Evolutionary conservation across 2,329 filamentous ascomycete species (phyloP).

Genomic region (Peltaster fructicola): DNA sequence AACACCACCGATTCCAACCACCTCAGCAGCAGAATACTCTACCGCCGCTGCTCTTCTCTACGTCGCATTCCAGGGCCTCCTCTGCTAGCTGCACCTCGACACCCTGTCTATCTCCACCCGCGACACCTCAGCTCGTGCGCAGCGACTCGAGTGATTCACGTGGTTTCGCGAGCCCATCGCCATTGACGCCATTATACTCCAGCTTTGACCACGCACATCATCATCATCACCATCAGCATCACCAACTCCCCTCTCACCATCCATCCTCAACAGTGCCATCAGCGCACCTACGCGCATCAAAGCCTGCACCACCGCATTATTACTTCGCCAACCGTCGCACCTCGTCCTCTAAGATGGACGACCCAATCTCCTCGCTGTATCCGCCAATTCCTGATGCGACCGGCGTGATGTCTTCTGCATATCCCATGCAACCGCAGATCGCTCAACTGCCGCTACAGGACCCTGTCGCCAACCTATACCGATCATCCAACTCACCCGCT

Average conservation of each 20-base stretch:
- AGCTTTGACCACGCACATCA: slow-evolving; percentile 14
- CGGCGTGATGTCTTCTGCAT: slow-evolving; percentile 14
- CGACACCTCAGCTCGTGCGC: slow-evolving; percentile 28
- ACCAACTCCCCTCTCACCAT: too few species aligned
- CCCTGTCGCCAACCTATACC: slow-evolving; percentile 7
- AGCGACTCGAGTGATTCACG: slow-evolving; percentile 30
- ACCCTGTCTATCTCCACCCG: slow-evolving; percentile 27
- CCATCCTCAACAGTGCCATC: slow-evolving; percentile 2
- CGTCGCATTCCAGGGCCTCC: slow-evolving; percentile 20
- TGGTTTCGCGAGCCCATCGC: slow-evolving; percentile 26
- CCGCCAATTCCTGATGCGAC: slow-evolving; percentile 19
- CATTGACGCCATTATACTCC: slow-evolving; percentile 26
- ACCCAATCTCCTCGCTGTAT: slow-evolving; percentile 17
- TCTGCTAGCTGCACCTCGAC: slow-evolving; percentile 29
- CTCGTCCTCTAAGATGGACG: slow-evolving; percentile 18
- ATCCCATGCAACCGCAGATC: slow-evolving; percentile 15
- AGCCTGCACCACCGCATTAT: slow-evolving; percentile 4
- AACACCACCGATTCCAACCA: slow-evolving; percentile 1
- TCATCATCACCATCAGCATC: slow-evolving; percentile 7
- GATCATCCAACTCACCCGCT: slow-evolving; percentile 31
- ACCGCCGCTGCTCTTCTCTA: slow-evolving; percentile 5
- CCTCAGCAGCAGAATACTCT: slow-evolving; percentile 3
- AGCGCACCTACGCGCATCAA: slow-evolving; percentile 3
- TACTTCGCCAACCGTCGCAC: slow-evolving; percentile 7
- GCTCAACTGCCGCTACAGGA: slow-evolving; percentile 7